Base-by-base conservation (phyloP, 371 early-diverging fungal genomes). In the Syncephalastrum contaminatum region DNA sequence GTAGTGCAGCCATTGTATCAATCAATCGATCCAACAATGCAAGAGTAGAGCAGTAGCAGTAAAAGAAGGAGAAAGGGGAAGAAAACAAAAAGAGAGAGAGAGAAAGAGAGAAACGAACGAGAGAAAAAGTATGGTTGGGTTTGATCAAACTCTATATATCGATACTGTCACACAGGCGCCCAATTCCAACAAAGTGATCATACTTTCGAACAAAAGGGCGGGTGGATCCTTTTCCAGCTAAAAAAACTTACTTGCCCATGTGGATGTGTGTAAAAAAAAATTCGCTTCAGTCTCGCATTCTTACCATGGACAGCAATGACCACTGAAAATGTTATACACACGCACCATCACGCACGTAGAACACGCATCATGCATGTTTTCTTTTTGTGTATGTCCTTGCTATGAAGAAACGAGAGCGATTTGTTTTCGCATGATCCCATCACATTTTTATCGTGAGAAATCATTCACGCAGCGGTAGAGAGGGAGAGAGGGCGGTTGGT, bases 401-500 rank as follows among this genome's bases (percentile, higher is more conserved):
- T 30, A 8, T 8, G 36, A 10, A 3, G 10, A 30, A 30, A 30
- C 36, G 36, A 30, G 36, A 30, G 10, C 10, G 36, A 2, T 30
- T 51, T 19, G 24, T 43, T 45, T 36, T 43, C 62, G 46, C 58
- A 63, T 63, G 63, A 63, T 63, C 49, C 47, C 54, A 63, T 63
- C 63, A 58, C 63, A 63, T 51, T 54, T 30, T 44, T 50, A 60
- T 46, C 61, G 61, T 60, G 61, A 60, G 61, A 60, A 60, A 55
- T 51, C 47, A 36, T 47, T 20, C 22, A 14, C 2, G 10, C 36
- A 30, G 7, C 36, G 36, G 8, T 10, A 30, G 36, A 8, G 36
- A 12, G 10, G 10, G 10, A 30, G 36, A 30, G 36, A 10, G 12
- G 36, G 10, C 12, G 36, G 36, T 30, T 8, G 36, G 36, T 10